Percentiles rank a stretch among this genome's conserved stretches.
Conservation (phyloP, 2,329 filamentous ascomycete genomes). For the Penicillium sp. region DNA sequence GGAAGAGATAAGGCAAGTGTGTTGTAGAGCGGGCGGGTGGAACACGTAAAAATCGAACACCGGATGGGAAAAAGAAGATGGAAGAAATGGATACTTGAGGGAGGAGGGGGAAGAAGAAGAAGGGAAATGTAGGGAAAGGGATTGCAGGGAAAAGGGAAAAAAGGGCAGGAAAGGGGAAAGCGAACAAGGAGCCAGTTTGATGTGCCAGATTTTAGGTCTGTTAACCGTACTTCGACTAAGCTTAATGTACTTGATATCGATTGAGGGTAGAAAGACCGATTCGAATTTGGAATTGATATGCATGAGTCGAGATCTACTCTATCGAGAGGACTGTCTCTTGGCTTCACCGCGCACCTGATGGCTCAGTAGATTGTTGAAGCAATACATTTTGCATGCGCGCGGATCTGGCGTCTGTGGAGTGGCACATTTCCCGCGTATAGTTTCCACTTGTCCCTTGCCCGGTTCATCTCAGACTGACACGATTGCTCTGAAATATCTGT, state of each 20-base stretch:
- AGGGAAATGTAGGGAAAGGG: conserved; percentile 4
- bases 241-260: not conserved
- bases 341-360: not conserved
- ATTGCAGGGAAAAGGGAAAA: conserved; percentile 18
- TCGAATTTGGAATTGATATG: not conserved
- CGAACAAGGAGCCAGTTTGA: conserved; percentile 19
- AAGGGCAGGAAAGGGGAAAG: conserved; percentile 24
- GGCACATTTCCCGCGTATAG: conserved; percentile 2
- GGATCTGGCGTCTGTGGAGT: conserved; percentile 22
- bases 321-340: not conserved
- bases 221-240: not conserved
- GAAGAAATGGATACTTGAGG: conserved; percentile 9
- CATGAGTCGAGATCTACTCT: too few species aligned
- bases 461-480: not conserved
- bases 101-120: conserved; percentile 9
- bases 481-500: not conserved
- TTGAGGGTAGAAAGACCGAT: not conserved
- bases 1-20: conserved; percentile 9
- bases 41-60: conserved; percentile 12
- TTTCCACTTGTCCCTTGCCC: not conserved
- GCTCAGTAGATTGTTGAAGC: not conserved
- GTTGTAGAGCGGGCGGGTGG: conserved; percentile 6
- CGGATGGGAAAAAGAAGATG: conserved; percentile 10
- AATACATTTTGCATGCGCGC: conserved; percentile 13
- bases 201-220: not conserved